These are phyloP conservation scores for Fusarium duplospermum DNA, from an alignment of 2,329 filamentous ascomycete genomes.

Conservation along the genomic window DNA sequence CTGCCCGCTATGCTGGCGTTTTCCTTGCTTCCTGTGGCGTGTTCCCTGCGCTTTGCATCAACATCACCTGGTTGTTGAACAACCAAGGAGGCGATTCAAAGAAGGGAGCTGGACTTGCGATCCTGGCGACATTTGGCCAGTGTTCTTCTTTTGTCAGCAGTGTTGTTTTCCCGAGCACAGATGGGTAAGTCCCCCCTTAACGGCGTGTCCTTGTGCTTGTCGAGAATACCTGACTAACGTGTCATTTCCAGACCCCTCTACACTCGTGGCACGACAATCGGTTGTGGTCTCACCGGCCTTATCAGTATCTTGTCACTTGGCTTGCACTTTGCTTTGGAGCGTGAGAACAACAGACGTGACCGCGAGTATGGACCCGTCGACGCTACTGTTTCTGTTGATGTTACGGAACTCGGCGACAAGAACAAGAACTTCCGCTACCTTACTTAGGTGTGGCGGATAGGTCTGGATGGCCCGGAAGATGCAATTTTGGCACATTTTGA, in stretches of 20 bases:
- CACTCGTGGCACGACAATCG: slow-evolving; percentile 9
- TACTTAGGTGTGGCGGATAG: background rate
- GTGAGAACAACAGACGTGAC: slow-evolving; percentile 17
- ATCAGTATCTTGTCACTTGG: slow-evolving; percentile 6
- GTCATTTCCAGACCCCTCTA: slow-evolving; percentile 8
- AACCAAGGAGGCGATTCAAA: slow-evolving; percentile 28
- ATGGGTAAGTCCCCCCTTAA: slow-evolving; percentile 3
- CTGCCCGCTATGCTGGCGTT: slow-evolving; percentile 6
- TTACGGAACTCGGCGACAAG: slow-evolving; percentile 16
- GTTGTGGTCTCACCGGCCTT: slow-evolving; percentile 11
- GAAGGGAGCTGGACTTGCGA: slow-evolving; percentile 25
- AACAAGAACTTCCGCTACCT: slow-evolving; percentile 20
- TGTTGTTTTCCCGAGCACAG: slow-evolving; percentile 15
- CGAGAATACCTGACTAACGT: background rate
- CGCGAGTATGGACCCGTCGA: slow-evolving; percentile 4
- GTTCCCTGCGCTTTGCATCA: slow-evolving; percentile 22
- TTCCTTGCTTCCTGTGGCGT: slow-evolving; percentile 22
- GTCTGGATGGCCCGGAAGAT: background rate
- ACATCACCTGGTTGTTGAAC: slow-evolving; percentile 29
- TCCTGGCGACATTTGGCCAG: slow-evolving; percentile 16
- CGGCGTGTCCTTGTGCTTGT: background rate
- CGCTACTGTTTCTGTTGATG: background rate
- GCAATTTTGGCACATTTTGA: background rate
- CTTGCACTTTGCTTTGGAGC: slow-evolving; percentile 13
- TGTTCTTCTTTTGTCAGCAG: slow-evolving; percentile 26